Conservation (phyloP, 768 basidiomycete species). For the Calocera cornea region DNA sequence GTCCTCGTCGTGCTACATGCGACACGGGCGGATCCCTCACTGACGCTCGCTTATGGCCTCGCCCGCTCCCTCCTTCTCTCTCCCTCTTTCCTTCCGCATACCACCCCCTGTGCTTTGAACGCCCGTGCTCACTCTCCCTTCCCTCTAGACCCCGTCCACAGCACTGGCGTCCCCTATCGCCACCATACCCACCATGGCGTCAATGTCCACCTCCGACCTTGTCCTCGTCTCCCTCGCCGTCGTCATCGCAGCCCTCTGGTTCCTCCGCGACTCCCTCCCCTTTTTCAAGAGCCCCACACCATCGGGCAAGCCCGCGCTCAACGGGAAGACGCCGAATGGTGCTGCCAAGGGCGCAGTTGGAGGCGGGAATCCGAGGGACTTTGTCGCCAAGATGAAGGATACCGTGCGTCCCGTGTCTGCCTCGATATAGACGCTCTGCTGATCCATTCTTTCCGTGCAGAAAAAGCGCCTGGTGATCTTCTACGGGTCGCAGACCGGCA, state of each 20-base stretch:
- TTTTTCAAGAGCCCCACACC: slow-evolving; percentile 42
- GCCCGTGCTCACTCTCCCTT: neutral
- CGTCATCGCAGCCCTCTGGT: slow-evolving; percentile 59
- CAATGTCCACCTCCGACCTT: slow-evolving; percentile 40
- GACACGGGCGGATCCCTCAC: no score
- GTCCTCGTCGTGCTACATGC: no score
- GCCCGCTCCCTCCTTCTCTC: neutral
- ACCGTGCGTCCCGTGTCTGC: slow-evolving; percentile 42
- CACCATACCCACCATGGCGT: neutral
- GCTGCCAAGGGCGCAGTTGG: slow-evolving; percentile 42
- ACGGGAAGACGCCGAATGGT: neutral
- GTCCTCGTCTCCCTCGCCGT: slow-evolving; percentile 60
- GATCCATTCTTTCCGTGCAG: slow-evolving; percentile 30
- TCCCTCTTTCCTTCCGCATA: neutral
- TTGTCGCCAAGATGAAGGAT: slow-evolving; percentile 86
- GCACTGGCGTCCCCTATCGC: neutral
- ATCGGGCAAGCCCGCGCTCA: slow-evolving; percentile 14
- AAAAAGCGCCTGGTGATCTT: slow-evolving; percentile 96
- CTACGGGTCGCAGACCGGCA: slow-evolving; percentile 97
- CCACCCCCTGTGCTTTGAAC: neutral
- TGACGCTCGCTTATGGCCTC: no score
- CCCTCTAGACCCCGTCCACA: neutral
- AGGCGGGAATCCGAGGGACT: slow-evolving; percentile 81
- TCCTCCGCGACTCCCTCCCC: slow-evolving; percentile 74
- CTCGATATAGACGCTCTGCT: neutral